phyloP scores from a whole-genome alignment of 2,329 filamentous ascomycete species.

The Allantophomopsis cytisporea region DNA sequence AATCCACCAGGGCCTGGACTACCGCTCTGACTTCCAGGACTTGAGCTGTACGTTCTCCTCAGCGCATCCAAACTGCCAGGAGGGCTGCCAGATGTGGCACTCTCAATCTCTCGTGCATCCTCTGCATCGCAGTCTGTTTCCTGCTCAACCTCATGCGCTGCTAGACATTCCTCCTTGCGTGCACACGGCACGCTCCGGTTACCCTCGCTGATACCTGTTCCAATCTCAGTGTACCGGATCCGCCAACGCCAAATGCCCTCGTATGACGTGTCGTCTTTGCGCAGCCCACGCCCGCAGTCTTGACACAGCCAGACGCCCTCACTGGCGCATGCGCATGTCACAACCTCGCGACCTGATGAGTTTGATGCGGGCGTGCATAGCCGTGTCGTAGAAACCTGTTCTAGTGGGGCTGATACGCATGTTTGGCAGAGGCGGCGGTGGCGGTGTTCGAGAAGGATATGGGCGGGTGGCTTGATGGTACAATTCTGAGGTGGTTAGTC shows the following conservation, averaged over 20 bases:
- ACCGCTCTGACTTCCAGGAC: neutral
- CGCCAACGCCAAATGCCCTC: constrained; percentile 77
- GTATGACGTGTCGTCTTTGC: constrained; percentile 44
- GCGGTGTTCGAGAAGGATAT: constrained; percentile 52
- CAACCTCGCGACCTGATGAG: too few relatives aligned
- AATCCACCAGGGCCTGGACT: constrained; percentile 23
- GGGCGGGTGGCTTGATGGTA: constrained; percentile 67
- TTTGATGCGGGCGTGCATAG: constrained; percentile 29
- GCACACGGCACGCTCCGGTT: constrained; percentile 83
- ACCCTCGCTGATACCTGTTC: constrained; percentile 78
- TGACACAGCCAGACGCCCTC: constrained; percentile 72
- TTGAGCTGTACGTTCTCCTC: neutral
- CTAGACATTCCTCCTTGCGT: constrained; percentile 63
- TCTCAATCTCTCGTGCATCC: constrained; percentile 34
- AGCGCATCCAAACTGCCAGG: neutral
- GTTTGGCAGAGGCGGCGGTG: constrained; percentile 69
- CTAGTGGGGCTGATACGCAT: constrained; percentile 61
- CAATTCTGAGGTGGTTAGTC: constrained; percentile 54
- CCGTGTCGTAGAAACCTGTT: constrained; percentile 36
- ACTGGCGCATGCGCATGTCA: constrained; percentile 20
- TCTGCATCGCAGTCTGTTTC: constrained; percentile 80
- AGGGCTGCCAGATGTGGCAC: neutral
- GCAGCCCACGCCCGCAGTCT: constrained; percentile 63
- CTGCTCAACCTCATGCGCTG: constrained; percentile 62
- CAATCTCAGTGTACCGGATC: constrained; percentile 69